A percentile compares a stretch with the other conserved stretches of the same genome.
Conservation (phyloP, 1,284 basidiomycete genomes). For the Neolentinus lepideus region DNA sequence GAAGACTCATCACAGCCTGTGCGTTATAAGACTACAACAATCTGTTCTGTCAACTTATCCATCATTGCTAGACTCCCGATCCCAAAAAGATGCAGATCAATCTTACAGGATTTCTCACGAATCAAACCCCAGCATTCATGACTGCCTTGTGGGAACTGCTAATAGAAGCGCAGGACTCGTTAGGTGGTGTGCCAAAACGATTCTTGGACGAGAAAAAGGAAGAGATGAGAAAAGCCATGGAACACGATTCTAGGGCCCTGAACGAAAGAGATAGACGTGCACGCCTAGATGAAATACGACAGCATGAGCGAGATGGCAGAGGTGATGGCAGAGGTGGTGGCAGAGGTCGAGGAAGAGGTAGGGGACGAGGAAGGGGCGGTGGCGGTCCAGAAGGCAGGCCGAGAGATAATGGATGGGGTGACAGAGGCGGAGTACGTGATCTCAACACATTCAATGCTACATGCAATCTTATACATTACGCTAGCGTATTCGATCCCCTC, state of each 20-base stretch:
- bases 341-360: constrained; percentile 33
- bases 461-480: neutral
- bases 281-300: constrained; percentile 61
- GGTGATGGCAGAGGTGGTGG: constrained; percentile 18
- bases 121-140: constrained; percentile 83
- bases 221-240: constrained; percentile 77
- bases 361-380: constrained; percentile 30
- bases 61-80: constrained; percentile 67
- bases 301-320: constrained; percentile 42
- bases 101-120: constrained; percentile 85
- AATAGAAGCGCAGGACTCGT: constrained; percentile 83
- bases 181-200: constrained; percentile 86
- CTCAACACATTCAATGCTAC: neutral
- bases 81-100: constrained; percentile 95
- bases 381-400: constrained; percentile 32
- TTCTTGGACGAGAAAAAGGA: constrained; percentile 96
- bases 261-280: constrained; percentile 65
- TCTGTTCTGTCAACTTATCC: neutral
- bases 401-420: constrained; percentile 28
- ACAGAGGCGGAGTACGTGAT: constrained; percentile 36
- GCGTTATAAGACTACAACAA: constrained; percentile 18
- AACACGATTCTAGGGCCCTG: constrained; percentile 62
- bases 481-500: constrained; percentile 17
- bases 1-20: constrained; percentile 85
- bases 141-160: constrained; percentile 83